Evolutionary conservation across 2,329 filamentous ascomycete species (phyloP).

Genomic region (Zasmidium angulare): DNA sequence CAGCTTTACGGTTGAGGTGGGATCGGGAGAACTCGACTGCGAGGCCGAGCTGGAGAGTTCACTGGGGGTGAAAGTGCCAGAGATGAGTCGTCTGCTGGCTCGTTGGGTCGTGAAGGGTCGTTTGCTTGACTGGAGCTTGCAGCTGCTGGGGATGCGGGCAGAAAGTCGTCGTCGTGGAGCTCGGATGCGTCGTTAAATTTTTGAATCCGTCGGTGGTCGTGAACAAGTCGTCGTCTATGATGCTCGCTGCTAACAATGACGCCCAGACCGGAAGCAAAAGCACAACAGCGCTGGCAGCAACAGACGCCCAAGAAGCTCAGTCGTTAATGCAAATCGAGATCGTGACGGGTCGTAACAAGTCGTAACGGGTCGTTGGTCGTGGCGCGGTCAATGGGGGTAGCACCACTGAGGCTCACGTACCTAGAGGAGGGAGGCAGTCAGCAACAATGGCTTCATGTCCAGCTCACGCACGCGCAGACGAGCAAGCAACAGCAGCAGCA

Average conservation of each 20-base stretch:
- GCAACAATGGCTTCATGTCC: constrained; percentile 9
- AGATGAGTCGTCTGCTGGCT: neutral
- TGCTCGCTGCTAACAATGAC: constrained; percentile 29
- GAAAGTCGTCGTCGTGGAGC: constrained; percentile 9
- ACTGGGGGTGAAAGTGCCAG: neutral
- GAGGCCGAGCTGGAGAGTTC: constrained; percentile 14
- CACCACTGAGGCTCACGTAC: constrained; percentile 28
- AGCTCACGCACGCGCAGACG: neutral
- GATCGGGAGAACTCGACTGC: constrained; percentile 15
- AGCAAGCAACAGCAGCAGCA: no score
- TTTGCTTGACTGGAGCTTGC: neutral
- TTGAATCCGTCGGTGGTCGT: constrained; percentile 18
- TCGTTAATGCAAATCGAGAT: constrained; percentile 35
- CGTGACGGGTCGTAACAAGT: constrained; percentile 34
- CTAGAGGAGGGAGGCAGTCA: constrained; percentile 20
- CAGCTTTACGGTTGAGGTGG: constrained; percentile 73
- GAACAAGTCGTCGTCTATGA: constrained; percentile 20
- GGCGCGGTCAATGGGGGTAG: constrained; percentile 27
- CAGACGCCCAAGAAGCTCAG: constrained; percentile 28
- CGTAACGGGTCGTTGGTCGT: constrained; percentile 34
- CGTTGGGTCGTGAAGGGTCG: neutral
- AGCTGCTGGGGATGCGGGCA: neutral
- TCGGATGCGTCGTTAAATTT: constrained; percentile 9
- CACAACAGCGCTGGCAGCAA: constrained; percentile 24
- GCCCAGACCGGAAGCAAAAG: constrained; percentile 23